Base-by-base conservation (phyloP, 768 basidiomycete species). In the Chalciporus chontae region DNA sequence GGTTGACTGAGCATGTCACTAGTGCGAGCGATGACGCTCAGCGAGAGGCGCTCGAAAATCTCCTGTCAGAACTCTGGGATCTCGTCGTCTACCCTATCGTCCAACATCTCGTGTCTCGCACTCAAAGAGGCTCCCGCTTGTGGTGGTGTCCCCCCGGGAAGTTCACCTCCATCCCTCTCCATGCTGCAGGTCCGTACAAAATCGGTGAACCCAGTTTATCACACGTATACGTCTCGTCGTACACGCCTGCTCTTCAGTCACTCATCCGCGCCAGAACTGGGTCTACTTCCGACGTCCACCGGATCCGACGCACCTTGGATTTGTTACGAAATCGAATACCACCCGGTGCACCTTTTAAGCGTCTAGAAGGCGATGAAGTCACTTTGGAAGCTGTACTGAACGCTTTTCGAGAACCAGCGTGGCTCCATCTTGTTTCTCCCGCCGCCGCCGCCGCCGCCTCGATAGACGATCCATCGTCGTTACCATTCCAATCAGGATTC, bases 351-450 rank as follows among this genome's bases (percentile, higher is more conserved):
- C 50, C 60, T 8, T 66, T 69, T 42, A 54, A 57, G 40, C 55
- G 55, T 26, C 29, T 68, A 3, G 64, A 63, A n/a, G 62, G 59
- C 36, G 59, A 60, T 1, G 57, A 50, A 17, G 48, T 45, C 27
- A 57, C 55, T 23, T 29, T 43, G 15, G 51, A 47, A 0, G 45
- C 43, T 7, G 52, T 67, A 2, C 38, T 62, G 8, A 15, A 54
- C 5, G 62, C 58, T 10, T 50, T 66, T 34, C 54, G 59, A 21
- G 56, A 60, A 32, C 57, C 63, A 15, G 50, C 44, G n/a, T 67
- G 65, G 52, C 64, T 67, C 3, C 75, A 78, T 46, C 45, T 77
- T n/a, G n/a, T n/a, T n/a, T n/a, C n/a, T n/a, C n/a, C n/a, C n/a
- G n/a, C n/a, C n/a, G n/a, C n/a, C 7, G 69, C 74, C 0, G 74